These are phyloP conservation scores for Rhodofomes roseus DNA, from an alignment of 1,284 basidiomycete species.

Conservation along the genomic window DNA sequence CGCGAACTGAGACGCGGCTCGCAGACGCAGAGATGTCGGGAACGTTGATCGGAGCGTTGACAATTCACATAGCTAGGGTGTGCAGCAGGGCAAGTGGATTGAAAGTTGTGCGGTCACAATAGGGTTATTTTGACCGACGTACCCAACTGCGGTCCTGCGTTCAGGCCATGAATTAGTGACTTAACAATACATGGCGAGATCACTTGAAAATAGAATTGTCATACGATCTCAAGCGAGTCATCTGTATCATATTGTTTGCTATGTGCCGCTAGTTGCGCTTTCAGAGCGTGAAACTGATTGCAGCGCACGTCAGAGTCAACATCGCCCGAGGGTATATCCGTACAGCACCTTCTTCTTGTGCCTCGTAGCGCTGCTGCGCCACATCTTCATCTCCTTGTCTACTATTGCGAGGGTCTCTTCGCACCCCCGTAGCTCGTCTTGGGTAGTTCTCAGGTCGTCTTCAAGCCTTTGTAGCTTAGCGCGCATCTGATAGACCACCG, in stretches of 20 bases:
- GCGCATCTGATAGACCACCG: background rate
- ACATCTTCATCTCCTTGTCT: constrained; percentile 7
- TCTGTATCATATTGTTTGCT: constrained; percentile 10
- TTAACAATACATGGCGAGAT: too few relatives aligned
- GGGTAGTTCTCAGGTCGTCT: background rate
- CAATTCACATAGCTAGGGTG: too few relatives aligned
- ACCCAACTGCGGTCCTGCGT: too few relatives aligned
- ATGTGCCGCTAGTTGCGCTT: constrained; percentile 7
- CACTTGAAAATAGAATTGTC: too few relatives aligned
- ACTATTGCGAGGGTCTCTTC: background rate
- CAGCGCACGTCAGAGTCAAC: background rate
- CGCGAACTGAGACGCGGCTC: too few relatives aligned
- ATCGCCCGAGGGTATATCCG: too few relatives aligned
- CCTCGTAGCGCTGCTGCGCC: constrained; percentile 10
- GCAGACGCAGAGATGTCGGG: too few relatives aligned
- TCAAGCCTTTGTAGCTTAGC: background rate
- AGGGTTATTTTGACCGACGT: too few relatives aligned
- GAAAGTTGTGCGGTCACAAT: too few relatives aligned
- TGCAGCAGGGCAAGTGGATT: too few relatives aligned
- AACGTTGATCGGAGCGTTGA: too few relatives aligned
- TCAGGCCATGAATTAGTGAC: too few relatives aligned
- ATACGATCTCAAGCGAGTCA: constrained; percentile 5
- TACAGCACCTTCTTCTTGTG: constrained; percentile 18
- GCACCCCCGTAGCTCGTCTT: constrained; percentile 4
- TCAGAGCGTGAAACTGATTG: constrained; percentile 13